A percentile compares a stretch with the other conserved stretches of the same genome.
Conservation (phyloP, 106 monocot species). For the Xerophyta viscosa region DNA sequence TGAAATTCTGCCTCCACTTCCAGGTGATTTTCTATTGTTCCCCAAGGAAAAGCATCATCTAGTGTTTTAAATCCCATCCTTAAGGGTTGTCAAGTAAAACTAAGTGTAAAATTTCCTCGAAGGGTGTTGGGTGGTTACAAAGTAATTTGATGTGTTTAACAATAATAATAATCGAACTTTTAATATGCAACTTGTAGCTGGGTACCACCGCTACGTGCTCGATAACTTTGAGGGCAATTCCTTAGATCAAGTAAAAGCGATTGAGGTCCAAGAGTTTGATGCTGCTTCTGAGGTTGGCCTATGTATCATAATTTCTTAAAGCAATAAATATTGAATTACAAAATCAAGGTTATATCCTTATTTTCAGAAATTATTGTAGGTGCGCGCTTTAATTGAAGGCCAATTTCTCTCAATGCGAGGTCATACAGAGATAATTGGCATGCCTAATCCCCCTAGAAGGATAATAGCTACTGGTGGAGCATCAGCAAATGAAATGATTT, state of each 20-base stretch:
- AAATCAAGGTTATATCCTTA: too few species aligned
- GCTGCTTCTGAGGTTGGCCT: conserved; percentile 26
- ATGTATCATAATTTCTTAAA: too few species aligned
- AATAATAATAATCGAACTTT: not conserved
- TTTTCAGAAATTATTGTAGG: conserved; percentile 17
- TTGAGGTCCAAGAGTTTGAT: conserved; percentile 25
- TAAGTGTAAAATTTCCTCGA: too few species aligned
- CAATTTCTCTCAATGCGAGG: conserved; percentile 88
- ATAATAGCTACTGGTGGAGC: conserved; percentile 94
- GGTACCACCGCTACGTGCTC: conserved; percentile 56
- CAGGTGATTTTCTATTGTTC: conserved; percentile 31
- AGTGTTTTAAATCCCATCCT: not conserved
- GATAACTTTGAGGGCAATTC: conserved; percentile 40
- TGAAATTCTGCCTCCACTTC: conserved; percentile 88
- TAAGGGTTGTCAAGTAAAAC: not conserved
- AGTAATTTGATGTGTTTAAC: too few species aligned
- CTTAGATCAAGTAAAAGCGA: conserved; percentile 13
- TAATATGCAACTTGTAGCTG: conserved; percentile 32
- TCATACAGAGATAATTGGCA: conserved; percentile 84
- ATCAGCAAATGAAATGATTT: conserved; percentile 67
- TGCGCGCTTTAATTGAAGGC: conserved; percentile 81
- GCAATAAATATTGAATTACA: too few species aligned
- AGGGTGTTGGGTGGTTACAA: too few species aligned
- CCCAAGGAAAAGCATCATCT: not conserved
- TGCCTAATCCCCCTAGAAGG: conserved; percentile 76